Evolutionary conservation across 305 asterid genomes (phyloP).

Genomic region (Ilex paraguariensis): DNA sequence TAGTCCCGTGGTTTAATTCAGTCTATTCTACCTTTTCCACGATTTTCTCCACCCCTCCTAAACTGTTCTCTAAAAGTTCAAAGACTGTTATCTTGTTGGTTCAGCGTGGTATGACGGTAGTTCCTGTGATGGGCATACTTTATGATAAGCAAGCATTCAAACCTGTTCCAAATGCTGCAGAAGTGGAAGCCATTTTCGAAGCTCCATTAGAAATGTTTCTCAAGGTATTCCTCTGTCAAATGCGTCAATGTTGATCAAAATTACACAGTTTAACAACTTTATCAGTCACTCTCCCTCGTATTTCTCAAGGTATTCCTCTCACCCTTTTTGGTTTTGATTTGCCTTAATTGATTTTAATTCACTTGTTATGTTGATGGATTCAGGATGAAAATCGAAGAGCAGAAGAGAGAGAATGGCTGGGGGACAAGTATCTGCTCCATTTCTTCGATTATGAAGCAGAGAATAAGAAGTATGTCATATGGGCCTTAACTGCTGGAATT

Average conservation of each 20-base stretch:
- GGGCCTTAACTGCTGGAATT: conserved; percentile 80
- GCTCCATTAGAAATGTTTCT: conserved; percentile 82
- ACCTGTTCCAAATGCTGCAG: conserved; percentile 42
- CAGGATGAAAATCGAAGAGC: conserved; percentile 66
- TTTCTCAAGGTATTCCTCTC: conserved; percentile 1
- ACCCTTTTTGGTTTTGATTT: too few relatives aligned
- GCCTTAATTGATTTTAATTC: background rate
- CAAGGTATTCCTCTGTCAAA: conserved; percentile 31
- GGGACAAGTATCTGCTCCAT: conserved; percentile 42
- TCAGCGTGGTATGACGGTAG: conserved; percentile 49
- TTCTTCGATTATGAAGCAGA: conserved; percentile 48
- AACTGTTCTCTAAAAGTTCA: too few relatives aligned
- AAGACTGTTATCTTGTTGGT: background rate
- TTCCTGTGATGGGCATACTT: conserved; percentile 73
- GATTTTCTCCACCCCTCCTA: background rate
- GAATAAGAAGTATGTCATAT: conserved; percentile 36
- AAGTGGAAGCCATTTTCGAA: conserved; percentile 72
- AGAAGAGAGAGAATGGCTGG: conserved; percentile 47
- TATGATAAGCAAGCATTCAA: conserved; percentile 41
- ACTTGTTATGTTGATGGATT: conserved; percentile 1
- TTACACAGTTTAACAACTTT: too few relatives aligned
- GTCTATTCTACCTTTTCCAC: too few relatives aligned
- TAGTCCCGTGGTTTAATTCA: too few relatives aligned
- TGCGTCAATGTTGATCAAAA: too few relatives aligned
- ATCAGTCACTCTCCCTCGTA: background rate